Percentiles rank a stretch among this genome's conserved stretches.
Conservation (phyloP, 345 rosid species). For the Lumnitzera racemosa region DNA sequence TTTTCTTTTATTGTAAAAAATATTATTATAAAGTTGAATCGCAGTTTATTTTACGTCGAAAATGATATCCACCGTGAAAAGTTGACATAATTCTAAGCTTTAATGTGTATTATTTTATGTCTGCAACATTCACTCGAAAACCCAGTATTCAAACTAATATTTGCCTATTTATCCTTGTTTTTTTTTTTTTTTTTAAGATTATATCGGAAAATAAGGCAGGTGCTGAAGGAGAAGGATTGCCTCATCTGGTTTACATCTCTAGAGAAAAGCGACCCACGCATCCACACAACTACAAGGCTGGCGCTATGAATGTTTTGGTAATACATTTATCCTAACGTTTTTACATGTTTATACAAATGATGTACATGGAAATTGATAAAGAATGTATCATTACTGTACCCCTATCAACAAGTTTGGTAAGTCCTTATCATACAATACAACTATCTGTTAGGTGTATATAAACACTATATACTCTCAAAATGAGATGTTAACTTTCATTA, state of each 20-base stretch:
- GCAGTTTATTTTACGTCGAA: too few species aligned
- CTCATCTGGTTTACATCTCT: slow-evolving; percentile 54
- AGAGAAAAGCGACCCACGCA: slow-evolving; percentile 54
- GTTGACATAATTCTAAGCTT: not conserved
- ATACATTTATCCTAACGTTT: not conserved
- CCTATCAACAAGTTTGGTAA: too few species aligned
- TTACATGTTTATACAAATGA: too few species aligned
- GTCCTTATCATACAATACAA: too few species aligned
- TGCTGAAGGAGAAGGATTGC: slow-evolving; percentile 24
- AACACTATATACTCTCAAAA: not conserved
- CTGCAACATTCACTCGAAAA: too few species aligned
- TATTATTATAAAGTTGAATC: too few species aligned
- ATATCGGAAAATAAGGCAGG: slow-evolving; percentile 41
- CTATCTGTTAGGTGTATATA: too few species aligned
- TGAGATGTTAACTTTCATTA: not conserved
- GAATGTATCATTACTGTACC: too few species aligned
- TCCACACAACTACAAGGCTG: slow-evolving; percentile 59
- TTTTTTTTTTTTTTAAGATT: slow-evolving; percentile 22
- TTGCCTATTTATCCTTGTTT: not conserved
- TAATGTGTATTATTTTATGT: not conserved
- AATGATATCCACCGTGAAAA: too few species aligned
- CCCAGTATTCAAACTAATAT: not conserved
- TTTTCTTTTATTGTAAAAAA: too few species aligned
- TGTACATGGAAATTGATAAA: too few species aligned
- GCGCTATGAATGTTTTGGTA: slow-evolving; percentile 78